phyloP scores from a whole-genome alignment of 2,329 filamentous ascomycete species.

The Blastomyces percursus region DNA sequence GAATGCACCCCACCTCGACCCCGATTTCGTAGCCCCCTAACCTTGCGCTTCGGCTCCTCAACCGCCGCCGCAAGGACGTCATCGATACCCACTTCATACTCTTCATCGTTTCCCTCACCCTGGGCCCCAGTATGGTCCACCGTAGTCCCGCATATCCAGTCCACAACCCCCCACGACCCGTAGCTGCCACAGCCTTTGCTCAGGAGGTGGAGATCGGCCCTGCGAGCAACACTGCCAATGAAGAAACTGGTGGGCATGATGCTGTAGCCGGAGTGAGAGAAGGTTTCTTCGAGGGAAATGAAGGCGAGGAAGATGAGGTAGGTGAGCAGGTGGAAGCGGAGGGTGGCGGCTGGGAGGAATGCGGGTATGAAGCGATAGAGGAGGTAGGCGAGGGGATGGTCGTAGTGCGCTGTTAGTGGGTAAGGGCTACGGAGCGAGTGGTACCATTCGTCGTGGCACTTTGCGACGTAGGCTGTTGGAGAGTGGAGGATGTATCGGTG shows the following conservation, averaged over 20 bases:
- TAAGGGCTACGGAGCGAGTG: constrained; percentile 44
- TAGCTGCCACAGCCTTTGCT: constrained; percentile 37
- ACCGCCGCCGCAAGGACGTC: constrained; percentile 24
- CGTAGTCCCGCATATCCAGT: constrained; percentile 35
- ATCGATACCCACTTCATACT: constrained; percentile 27
- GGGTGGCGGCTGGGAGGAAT: constrained; percentile 45
- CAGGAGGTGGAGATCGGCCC: constrained; percentile 45
- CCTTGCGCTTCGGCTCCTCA: constrained; percentile 24
- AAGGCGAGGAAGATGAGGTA: constrained; percentile 45
- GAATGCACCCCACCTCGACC: not conserved
- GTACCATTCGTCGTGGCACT: constrained; percentile 44
- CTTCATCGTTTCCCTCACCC: constrained; percentile 38
- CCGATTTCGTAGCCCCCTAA: constrained; percentile 15
- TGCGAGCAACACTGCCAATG: constrained; percentile 47
- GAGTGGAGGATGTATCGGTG: constrained; percentile 63
- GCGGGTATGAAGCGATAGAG: constrained; percentile 45
- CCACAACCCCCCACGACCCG: constrained; percentile 36
- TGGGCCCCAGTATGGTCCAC: constrained; percentile 31
- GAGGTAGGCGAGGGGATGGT: constrained; percentile 48
- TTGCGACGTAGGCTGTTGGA: constrained; percentile 41
- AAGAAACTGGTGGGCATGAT: constrained; percentile 48
- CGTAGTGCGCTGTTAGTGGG: constrained; percentile 49
- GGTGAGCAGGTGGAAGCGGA: constrained; percentile 51
- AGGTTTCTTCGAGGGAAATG: constrained; percentile 49
- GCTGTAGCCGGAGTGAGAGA: constrained; percentile 50